Evolutionary conservation across 352 stramenopile species (phyloP).

Genomic region (Hyaloperonospora brassicae): DNA sequence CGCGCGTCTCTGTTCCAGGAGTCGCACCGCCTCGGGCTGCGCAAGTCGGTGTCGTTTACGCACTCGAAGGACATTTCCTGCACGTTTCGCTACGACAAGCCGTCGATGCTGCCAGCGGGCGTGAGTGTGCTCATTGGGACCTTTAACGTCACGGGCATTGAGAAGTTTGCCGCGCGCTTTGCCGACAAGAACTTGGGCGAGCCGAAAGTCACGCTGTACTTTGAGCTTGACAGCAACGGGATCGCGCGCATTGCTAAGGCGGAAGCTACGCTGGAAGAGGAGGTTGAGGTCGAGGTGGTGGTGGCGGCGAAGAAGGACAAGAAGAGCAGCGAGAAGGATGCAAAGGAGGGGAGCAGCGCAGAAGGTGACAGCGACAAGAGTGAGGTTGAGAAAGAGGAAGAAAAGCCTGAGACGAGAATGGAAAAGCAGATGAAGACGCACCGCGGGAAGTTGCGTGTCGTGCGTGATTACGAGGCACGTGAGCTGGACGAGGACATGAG

Average conservation of each 20-base stretch:
- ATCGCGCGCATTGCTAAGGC: slow-evolving; percentile 88
- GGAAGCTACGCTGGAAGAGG: slow-evolving; percentile 86
- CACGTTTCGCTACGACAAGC: slow-evolving; percentile 89
- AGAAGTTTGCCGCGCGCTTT: slow-evolving; percentile 84
- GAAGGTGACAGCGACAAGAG: slow-evolving; percentile 36
- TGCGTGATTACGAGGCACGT: slow-evolving; percentile 28
- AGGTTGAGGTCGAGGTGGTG: slow-evolving; percentile 65
- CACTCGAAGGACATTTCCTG: slow-evolving; percentile 88
- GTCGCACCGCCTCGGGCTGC: slow-evolving; percentile 72
- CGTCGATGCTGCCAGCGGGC: slow-evolving; percentile 59
- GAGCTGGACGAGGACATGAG: slow-evolving; percentile 32
- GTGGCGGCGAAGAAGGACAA: slow-evolving; percentile 55
- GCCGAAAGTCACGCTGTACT: slow-evolving; percentile 92
- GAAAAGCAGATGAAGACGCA: slow-evolving; percentile 87
- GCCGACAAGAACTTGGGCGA: slow-evolving; percentile 80
- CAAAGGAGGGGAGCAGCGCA: slow-evolving; percentile 21
- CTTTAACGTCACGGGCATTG: slow-evolving; percentile 91
- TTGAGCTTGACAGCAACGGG: slow-evolving; percentile 89
- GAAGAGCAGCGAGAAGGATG: slow-evolving; percentile 33
- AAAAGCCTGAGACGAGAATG: slow-evolving; percentile 43
- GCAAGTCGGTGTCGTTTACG: slow-evolving; percentile 94
- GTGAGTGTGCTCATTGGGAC: slow-evolving; percentile 75
- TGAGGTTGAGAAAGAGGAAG: slow-evolving; percentile 32
- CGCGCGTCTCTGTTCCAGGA: slow-evolving; percentile 88
- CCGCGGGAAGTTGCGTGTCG: slow-evolving; percentile 65